Base-by-base conservation (phyloP, 129 eudicot species). In the Saposhnikovia divaricata region DNA sequence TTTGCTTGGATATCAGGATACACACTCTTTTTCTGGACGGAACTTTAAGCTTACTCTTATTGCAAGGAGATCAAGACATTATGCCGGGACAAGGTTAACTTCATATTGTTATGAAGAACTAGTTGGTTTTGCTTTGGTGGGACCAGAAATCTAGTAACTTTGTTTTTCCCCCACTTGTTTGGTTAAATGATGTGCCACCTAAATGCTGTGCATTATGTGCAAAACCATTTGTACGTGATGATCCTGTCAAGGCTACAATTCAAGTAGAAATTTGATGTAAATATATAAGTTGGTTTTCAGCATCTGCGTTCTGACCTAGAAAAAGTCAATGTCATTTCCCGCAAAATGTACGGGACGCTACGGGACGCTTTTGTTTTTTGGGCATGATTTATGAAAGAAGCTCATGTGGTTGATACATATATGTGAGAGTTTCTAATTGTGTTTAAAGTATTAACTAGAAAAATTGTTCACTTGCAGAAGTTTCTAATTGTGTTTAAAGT, bases 31-130 rank as follows among this genome's bases (percentile, higher is more conserved):
- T 44, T 85, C 88, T 78, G 96, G 93, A 61, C 84, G 90, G 77
- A 82, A 84, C 53, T 83, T 93, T 80, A 83, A 61, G 65, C 80
- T 90, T 77, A 89, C 93, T 77, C 88, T 93, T 61, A 90, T 93
- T 76, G 90, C 96, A 48, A 93, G 98, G 79, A 93, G 98, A 68
- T 93, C 98, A 80, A 87, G 93, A 46, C 98, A 88, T 80, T 86
- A 88, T 86, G 98, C 98, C 42, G 98, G 98, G 63, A 89, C 93
- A 86, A 90, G 96, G 96, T 93, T 50, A 25, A 25, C 69, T 61
- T 61, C 25, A 61, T 25, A 59, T n/a, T 57, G 25, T 59, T 61
- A 61, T 5, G 12, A 59, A 23, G 31, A 59, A 59, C 12, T n/a
- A 59, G 13, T 59, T 59, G 31, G 69, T n/a, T n/a, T 15, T 72